Conservation (phyloP, 768 basidiomycete species). For the Xanthoconium purpureum region DNA sequence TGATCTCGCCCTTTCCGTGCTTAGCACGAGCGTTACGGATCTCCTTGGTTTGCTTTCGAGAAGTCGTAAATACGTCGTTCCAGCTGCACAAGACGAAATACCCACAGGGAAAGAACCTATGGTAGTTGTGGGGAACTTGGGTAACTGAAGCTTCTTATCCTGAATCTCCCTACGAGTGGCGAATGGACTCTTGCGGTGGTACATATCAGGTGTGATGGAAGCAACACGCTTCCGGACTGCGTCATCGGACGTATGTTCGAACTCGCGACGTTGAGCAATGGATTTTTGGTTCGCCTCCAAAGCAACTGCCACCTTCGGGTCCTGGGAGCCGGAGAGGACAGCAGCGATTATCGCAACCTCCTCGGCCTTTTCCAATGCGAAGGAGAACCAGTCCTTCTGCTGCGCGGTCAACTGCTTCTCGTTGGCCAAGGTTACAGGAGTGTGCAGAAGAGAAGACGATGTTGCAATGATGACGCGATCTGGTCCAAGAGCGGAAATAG, state of each 20-base stretch:
- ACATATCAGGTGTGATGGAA: constrained; percentile 80
- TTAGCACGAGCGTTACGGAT: constrained; percentile 97
- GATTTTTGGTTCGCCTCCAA: constrained; percentile 88
- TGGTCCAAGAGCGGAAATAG: constrained; percentile 75
- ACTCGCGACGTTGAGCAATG: constrained; percentile 91
- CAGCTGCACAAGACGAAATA: constrained; percentile 4
- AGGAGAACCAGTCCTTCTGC: constrained; percentile 98
- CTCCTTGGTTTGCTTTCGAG: constrained; percentile 89
- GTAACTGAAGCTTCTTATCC: constrained; percentile 82
- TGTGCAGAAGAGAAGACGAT: constrained; percentile 97
- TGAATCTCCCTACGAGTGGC: constrained; percentile 83
- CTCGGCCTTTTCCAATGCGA: constrained; percentile 91
- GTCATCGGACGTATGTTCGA: constrained; percentile 91
- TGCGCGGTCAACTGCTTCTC: constrained; percentile 88
- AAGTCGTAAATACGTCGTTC: constrained; percentile 5
- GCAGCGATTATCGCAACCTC: constrained; percentile 90
- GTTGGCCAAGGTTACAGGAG: constrained; percentile 89
- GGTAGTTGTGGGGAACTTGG: constrained; percentile 97
- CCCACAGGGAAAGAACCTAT: constrained; percentile 95
- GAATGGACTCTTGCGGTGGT: constrained; percentile 89
- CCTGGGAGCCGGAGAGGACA: constrained; percentile 81
- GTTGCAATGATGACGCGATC: constrained; percentile 92
- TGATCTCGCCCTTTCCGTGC: constrained; percentile 88
- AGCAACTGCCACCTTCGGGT: constrained; percentile 61
- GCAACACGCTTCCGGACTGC: constrained; percentile 93